A percentile compares a stretch with the other conserved stretches of the same genome.
phyloP scores from a whole-genome alignment of 228 moss, liverwort and hornwort genomes.

The Sphagnum fallax region DNA sequence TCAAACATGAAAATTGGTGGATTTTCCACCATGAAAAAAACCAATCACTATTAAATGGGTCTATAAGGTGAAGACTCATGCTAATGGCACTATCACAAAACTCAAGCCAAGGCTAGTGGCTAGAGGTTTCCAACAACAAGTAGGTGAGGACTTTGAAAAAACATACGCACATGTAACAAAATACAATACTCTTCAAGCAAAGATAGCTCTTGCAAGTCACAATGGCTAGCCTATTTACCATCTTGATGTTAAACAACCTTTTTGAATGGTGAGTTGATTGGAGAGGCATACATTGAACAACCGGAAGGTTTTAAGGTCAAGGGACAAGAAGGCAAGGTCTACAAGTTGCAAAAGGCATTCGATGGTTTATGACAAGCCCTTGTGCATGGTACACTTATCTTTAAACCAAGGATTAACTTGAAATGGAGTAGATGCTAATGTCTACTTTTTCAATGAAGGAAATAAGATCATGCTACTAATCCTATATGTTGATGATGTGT shows the following conservation, averaged over 20 bases:
- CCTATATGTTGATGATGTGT: constrained; percentile 12
- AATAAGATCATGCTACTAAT: neutral
- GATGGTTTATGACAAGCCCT: constrained; percentile 1
- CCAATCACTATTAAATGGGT: neutral
- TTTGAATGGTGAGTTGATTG: neutral
- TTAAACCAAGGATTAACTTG: neutral
- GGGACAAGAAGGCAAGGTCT: neutral
- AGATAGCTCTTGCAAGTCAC: neutral
- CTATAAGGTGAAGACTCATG: neutral
- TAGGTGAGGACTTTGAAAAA: neutral
- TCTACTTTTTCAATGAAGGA: neutral
- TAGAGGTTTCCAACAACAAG: neutral
- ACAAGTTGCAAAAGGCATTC: neutral
- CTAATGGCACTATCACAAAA: neutral
- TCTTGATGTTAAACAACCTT: neutral
- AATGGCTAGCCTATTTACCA: neutral
- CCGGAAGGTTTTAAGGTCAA: neutral
- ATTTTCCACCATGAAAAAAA: neutral
- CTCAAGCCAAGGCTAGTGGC: neutral
- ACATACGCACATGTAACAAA: neutral
- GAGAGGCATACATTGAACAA: neutral
- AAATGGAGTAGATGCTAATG: neutral
- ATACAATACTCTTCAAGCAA: neutral
- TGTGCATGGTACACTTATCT: constrained; percentile 2
- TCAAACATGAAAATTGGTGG: neutral